Evolutionary conservation across 257 asterid genomes (phyloP), one percentile per base, ranked within the genome.

Genomic region (Fraxinus quadrangulata): DNA sequence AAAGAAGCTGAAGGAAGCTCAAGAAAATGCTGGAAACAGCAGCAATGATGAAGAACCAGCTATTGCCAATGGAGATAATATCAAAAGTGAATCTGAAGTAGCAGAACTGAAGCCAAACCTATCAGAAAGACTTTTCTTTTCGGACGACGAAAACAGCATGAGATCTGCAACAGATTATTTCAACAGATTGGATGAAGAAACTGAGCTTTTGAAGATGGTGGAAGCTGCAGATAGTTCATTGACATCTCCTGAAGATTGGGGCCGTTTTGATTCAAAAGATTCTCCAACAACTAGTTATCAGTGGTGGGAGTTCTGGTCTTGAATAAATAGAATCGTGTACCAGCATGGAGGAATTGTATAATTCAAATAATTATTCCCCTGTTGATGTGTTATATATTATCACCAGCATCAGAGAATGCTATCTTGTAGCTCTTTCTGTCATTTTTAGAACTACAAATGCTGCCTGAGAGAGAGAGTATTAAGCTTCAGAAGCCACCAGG

Each of bases 241-340:
- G 54, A 54, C 79, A n/a, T 83, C 85, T 21, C 85, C 81, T 30
- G 86, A 81, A 66, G 86, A 88, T 67, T 90, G 92, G 91, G 79
- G 89, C 2, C 74, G 66, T 51, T 79, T 88, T 47, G 85, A 84
- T n/a, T 83, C 86, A 5, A 81, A 83, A n/a, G 67, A 59, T 59
- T n/a, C 67, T 2, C 67, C 30, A 21, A n/a, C 67, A 9, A 59
- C 31, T 45, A 74, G 59, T 67, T 36, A n/a, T 68, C 81, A 84
- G 65, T 90, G 90, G 91, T 88, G 89, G 91, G 94, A 84, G 49
- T 88, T 90, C 81, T 87, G 86, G 81, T 79, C 85, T 76, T 86
- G 77, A 81, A 11, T 68, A 8, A 23, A 13, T 51, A 54, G 16
- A 12, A 59, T 21, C 6, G 17, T 49, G 17, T 16, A 49, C 59